Evolutionary conservation across 352 stramenopile species (phyloP), one percentile per base, ranked within the genome.

Genomic region (Phytophthora crassamura): DNA sequence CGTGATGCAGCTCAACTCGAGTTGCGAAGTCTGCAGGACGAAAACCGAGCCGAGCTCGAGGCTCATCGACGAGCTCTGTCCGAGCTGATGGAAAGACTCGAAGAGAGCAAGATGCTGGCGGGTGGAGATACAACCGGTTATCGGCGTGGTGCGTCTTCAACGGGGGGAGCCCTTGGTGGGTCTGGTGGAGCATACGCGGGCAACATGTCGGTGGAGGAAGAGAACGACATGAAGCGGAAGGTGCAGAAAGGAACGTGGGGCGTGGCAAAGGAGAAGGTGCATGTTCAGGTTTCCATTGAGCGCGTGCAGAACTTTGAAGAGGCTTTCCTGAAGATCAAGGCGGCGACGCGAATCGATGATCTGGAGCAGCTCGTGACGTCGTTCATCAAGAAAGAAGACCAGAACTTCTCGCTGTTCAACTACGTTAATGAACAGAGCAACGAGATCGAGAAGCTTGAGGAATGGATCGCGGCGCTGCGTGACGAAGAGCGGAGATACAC

Each of bases 321-420:
- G 50, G 94, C 94, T 2, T 98, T 99, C 68, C 56, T 90, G 57
- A 97, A 98, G 64, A 98, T 99, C 74, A 94, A 94, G 49, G 87
- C 80, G 0, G 91, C 93, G 14, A 98, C 94, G 12, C 85, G 93
- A 58, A 98, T 98, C 54, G 77, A 88, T 35, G 93, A 98, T 66
- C 77, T 98, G 7, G 90, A 98, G 62, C 80, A 97, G 54, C 80
- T 98, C 15, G 93, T 98, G 28, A 80, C 77, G 18, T 91, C 89
- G 33, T 98, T 98, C 64, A 97, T 98, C 63, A 90, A 97, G 72
- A 98, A 98, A 33, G 96, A 99, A 81, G 95, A 98, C 54, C 89
- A 98, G 51, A 99, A 98, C 75, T 99, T 98, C 66, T 97, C 89
- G 33, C 65, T 98, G 6, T 98, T 99, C 68, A 98, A 97, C 72